Conservation (phyloP, 1,284 basidiomycete genomes). For the Chondrostereum purpureum region DNA sequence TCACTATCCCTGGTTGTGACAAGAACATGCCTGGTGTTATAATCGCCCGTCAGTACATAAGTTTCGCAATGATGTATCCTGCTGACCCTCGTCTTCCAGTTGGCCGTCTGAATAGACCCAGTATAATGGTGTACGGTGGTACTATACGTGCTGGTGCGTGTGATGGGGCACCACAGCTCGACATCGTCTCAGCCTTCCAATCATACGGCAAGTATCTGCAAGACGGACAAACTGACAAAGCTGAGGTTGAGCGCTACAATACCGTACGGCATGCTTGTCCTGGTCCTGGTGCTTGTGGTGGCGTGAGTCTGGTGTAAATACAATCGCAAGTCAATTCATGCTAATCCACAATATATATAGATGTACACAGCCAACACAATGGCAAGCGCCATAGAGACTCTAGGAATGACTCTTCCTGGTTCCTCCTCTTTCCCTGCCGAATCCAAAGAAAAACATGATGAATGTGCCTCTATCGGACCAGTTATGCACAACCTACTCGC, state of each 20-base stretch:
- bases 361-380: constrained; percentile 98
- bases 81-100: constrained; percentile 38
- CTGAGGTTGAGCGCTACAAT: constrained; percentile 77
- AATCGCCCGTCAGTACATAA: constrained; percentile 75
- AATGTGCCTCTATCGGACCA: constrained; percentile 77
- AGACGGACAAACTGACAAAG: constrained; percentile 77
- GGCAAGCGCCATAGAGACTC: constrained; percentile 86
- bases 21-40: constrained; percentile 98
- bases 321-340: constrained; percentile 5
- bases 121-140: constrained; percentile 96
- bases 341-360: too few relatives aligned
- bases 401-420: constrained; percentile 96
- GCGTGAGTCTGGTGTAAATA: constrained; percentile 67
- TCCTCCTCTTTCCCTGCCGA: constrained; percentile 94
- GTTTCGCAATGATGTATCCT: constrained; percentile 16
- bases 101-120: constrained; percentile 89
- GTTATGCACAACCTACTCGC: constrained; percentile 83
- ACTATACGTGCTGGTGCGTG: constrained; percentile 89
- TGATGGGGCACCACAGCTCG: constrained; percentile 72
- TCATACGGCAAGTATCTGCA: constrained; percentile 90
- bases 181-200: constrained; percentile 95
- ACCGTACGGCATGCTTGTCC: constrained; percentile 91
- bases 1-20: constrained; percentile 93
- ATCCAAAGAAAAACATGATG: constrained; percentile 78
- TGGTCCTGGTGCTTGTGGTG: constrained; percentile 93